Base-by-base conservation (phyloP, 306 rosid genomes). In the Glycine latifolia region DNA sequence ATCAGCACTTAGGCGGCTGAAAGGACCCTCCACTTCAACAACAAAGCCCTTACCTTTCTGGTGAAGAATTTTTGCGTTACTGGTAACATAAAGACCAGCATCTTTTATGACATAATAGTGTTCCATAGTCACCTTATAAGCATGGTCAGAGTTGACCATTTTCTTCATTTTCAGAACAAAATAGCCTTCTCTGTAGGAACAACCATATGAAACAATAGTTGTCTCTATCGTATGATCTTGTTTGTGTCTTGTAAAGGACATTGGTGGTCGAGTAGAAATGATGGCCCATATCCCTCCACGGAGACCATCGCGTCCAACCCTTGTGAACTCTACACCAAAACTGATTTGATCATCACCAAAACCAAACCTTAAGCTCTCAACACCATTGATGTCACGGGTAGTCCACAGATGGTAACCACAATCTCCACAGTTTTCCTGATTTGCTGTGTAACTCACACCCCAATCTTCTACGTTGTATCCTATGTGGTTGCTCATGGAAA, bases 41-140 rank as follows among this genome's bases (percentile, higher is more conserved):
- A 20, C 20, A 20, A 20, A 20, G 20, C 20, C 20, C 20, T 20
- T 20, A 20, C 20, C 20, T 20, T 20, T 20, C 20, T 20, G 20
- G 20, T 20, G 20, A 20, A 0, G 20, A 20, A 20, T n/a, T n/a
- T n/a, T n/a, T n/a, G n/a, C n/a, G n/a, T n/a, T n/a, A n/a, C n/a
- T n/a, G n/a, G n/a, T n/a, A n/a, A n/a, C n/a, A n/a, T n/a, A 84
- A 75, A 84, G 81, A 3, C 55, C 84, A 3, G 67, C 52, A 5
- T 67, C 73, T 37, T 79, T 74, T 3, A 81, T 79, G 4, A 83
- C 13, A 44, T 77, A 83, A 54, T 77, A 83, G 52, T 83, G 86
- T 41, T 71, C 80, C 54, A 83, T 41, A 11, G 16, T 76, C 3
- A 75, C 81, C 37, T 6, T 1, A 11, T 50, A 69, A 37, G 72